These are phyloP conservation scores for Podaxis pistillaris DNA, from an alignment of 768 basidiomycete species.

Conservation along the genomic window DNA sequence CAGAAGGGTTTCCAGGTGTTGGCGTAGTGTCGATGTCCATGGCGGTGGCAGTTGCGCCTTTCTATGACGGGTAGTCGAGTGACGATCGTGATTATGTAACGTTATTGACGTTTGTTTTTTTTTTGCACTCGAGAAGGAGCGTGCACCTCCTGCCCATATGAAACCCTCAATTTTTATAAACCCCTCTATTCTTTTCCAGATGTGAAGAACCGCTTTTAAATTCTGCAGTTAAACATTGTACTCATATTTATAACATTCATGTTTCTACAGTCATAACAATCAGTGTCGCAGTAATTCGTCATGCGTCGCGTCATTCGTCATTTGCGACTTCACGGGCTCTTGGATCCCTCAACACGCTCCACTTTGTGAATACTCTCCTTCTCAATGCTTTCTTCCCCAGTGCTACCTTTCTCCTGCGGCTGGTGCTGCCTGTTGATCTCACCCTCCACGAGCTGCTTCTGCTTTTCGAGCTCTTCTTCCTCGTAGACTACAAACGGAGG, in stretches of 20 bases:
- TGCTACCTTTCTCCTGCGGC: not conserved
- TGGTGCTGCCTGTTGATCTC: conserved; percentile 30
- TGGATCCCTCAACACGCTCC: not conserved
- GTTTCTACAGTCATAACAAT: too few species aligned
- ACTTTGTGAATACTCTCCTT: not conserved
- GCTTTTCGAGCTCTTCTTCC: conserved; percentile 38
- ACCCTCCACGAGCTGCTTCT: conserved; percentile 39
- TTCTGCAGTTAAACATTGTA: too few species aligned
- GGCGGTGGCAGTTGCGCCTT: not conserved
- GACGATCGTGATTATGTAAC: conserved; percentile 3
- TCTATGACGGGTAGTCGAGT: not conserved
- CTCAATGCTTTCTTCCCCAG: not conserved
- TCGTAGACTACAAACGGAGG: conserved; percentile 36
- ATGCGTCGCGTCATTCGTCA: too few species aligned
- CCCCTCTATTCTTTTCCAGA: too few species aligned
- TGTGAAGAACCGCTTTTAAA: too few species aligned
- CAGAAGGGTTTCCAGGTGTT: conserved; percentile 42
- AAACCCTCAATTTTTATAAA: too few species aligned
- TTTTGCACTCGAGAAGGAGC: not conserved
- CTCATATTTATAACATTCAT: too few species aligned
- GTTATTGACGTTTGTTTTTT: not conserved
- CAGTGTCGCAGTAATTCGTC: too few species aligned
- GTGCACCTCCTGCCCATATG: too few species aligned
- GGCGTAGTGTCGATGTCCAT: conserved; percentile 25
- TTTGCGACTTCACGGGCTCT: not conserved